Conservation (phyloP, 805 yeast species). For the Starmerella ratchasimensis region DNA sequence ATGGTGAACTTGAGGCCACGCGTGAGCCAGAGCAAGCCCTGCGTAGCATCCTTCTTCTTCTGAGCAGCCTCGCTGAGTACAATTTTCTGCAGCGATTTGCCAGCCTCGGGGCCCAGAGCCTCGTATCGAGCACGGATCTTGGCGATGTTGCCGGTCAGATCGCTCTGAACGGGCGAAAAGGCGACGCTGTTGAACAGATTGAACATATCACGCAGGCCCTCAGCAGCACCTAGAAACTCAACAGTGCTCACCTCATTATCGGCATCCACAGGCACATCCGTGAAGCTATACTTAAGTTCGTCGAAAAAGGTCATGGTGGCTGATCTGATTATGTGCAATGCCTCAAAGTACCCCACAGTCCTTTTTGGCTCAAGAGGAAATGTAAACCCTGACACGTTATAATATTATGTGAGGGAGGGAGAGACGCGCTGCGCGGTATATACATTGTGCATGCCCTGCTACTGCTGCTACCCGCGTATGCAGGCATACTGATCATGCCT, state of each 20-base stretch:
- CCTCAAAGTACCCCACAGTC: too few relatives aligned
- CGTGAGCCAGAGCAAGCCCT: constrained; percentile 76
- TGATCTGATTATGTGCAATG: not conserved
- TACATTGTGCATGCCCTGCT: too few relatives aligned
- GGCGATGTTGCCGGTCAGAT: constrained; percentile 73
- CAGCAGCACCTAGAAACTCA: constrained; percentile 70
- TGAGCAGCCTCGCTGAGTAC: constrained; percentile 57
- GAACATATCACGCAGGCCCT: constrained; percentile 67
- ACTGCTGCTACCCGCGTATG: too few relatives aligned
- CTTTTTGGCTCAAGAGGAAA: too few relatives aligned
- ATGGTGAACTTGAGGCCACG: constrained; percentile 82
- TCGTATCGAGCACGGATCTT: constrained; percentile 57
- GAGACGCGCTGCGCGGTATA: too few relatives aligned
- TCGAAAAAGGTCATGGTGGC: constrained; percentile 53
- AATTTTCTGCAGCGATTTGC: constrained; percentile 63
- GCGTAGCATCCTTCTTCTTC: constrained; percentile 66
- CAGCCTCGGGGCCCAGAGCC: constrained; percentile 29
- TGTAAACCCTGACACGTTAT: too few relatives aligned
- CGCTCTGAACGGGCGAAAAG: constrained; percentile 70
- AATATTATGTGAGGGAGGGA: too few relatives aligned
- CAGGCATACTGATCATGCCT: too few relatives aligned
- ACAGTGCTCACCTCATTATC: constrained; percentile 56
- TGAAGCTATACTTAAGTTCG: constrained; percentile 57
- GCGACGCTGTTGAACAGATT: constrained; percentile 75
- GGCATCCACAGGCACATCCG: constrained; percentile 51